Evolutionary conservation across 2,329 filamentous ascomycete species (phyloP).

Genomic region (Thielaviopsis populi): DNA sequence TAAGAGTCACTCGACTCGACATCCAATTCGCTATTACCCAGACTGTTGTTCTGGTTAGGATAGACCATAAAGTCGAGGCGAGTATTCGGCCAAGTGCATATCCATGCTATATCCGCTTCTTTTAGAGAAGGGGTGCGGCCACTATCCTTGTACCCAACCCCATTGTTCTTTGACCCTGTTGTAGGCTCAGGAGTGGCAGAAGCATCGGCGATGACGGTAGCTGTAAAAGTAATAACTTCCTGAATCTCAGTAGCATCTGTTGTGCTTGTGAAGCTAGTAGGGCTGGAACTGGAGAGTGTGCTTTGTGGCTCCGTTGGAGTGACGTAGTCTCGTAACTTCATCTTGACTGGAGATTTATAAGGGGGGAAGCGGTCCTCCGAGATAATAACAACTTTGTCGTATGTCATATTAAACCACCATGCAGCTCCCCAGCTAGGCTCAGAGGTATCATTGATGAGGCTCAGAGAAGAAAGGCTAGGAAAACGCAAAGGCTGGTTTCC

Average conservation of each 20-base stretch:
- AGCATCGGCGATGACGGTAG: conserved; percentile 5
- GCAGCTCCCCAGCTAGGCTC: conserved; percentile 37
- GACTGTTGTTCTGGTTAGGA: conserved; percentile 35
- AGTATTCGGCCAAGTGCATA: conserved; percentile 43
- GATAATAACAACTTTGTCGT: conserved; percentile 43
- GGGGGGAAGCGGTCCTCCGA: conserved; percentile 28
- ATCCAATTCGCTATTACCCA: conserved; percentile 14
- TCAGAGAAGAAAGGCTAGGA: conserved; percentile 26
- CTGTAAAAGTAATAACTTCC: conserved; percentile 11
- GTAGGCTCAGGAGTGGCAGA: conserved; percentile 8
- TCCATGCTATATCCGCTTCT: conserved; percentile 40
- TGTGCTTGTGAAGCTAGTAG: conserved; percentile 6
- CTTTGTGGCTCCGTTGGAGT: background rate
- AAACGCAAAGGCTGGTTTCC: conserved; percentile 40
- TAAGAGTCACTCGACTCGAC: background rate
- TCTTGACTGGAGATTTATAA: conserved; percentile 14
- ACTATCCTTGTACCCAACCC: conserved; percentile 24
- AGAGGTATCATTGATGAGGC: conserved; percentile 37
- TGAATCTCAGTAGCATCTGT: conserved; percentile 18
- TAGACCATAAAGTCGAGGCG: conserved; percentile 44
- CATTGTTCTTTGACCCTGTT: background rate
- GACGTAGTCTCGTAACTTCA: conserved; percentile 18
- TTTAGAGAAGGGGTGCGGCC: conserved; percentile 25
- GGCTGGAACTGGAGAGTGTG: background rate
- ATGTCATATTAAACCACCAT: conserved; percentile 37